phyloP scores from a whole-genome alignment of 495 filamentous ascomycete species.

The Penicillium arizonense region DNA sequence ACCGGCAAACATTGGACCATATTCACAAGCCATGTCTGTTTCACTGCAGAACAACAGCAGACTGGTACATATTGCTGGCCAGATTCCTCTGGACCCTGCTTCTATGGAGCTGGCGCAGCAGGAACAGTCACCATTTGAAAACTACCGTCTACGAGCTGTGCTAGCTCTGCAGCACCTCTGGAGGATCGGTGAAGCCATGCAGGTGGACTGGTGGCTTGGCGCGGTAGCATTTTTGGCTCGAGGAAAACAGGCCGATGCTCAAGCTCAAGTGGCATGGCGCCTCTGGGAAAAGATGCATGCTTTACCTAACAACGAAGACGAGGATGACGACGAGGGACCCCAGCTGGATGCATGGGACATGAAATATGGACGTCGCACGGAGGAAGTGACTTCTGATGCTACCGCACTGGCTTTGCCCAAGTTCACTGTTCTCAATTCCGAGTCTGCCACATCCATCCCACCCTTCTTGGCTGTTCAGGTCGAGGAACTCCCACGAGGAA shows the following conservation, averaged over 20 bases:
- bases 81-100: slow-evolving; percentile 84
- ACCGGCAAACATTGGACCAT: slow-evolving; percentile 95
- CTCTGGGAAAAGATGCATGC: slow-evolving; percentile 54
- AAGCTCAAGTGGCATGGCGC: slow-evolving; percentile 43
- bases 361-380: slow-evolving; percentile 48
- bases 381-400: slow-evolving; percentile 16
- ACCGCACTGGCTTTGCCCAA: slow-evolving; percentile 25
- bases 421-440: slow-evolving; percentile 25
- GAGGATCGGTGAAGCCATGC: slow-evolving; percentile 72
- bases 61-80: slow-evolving; percentile 72
- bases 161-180: slow-evolving; percentile 87
- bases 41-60: slow-evolving; percentile 36
- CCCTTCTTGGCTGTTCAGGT: slow-evolving; percentile 74
- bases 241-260: slow-evolving; percentile 22
- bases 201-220: slow-evolving; percentile 70
- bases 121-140: slow-evolving; percentile 21
- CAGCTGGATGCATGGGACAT: slow-evolving; percentile 73
- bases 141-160: slow-evolving; percentile 48
- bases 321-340: slow-evolving; percentile 39
- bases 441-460: slow-evolving; percentile 36
- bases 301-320: slow-evolving; percentile 23
- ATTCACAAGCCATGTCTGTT: slow-evolving; percentile 81
- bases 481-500: slow-evolving; percentile 63
- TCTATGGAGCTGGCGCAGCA: slow-evolving; percentile 60
- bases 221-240: slow-evolving; percentile 68